Base-by-base conservation (phyloP, 257 asterid species). In the Rhazya stricta region DNA sequence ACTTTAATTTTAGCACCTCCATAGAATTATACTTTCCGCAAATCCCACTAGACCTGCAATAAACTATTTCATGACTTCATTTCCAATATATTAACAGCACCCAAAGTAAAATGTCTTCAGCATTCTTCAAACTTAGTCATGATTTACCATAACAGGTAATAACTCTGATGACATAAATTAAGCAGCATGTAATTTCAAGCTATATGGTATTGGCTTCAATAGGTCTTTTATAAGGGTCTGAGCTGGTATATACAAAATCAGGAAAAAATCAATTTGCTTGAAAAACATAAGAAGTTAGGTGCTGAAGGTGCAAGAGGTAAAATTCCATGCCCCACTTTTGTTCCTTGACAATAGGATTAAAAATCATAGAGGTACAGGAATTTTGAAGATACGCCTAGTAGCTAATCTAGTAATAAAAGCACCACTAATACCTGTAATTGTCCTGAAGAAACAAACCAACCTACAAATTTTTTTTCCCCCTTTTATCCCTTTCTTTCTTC, bases 231-330 rank as follows among this genome's bases (percentile, higher is more conserved):
- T 34, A 32, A 16, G 45, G 16, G 34, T 2, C 62, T 23, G 18
- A 32, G 25, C 45, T 32, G 45, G 58, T 9, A 23, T 34, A 27
- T 45, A 15, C 58, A 21, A 51, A 51, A 9, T 7, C 13, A 32
- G 41, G n/a, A n/a, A 12, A 5, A 54, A n/a, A 54, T 23, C 25
- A 39, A 36, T 18, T 39, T 39, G 46, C 29, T 67, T 21, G 13
- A 67, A 32, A 63, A 9, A 21, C 21, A n/a, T 18, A 53, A 67
- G 43, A 34, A n/a, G 73, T 69, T 69, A 69, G 73, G 18, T 21
- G 39, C 34, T 25, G 57, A 37, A 39, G 50, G 4, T 39, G 72
- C 23, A 41, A 69, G 25, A 30, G 23, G 43, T 8, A 36, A 15
- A 50, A 41, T 10, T 41, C 41, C 36, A 0, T 18, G 21, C 46